A percentile compares a stretch with the other conserved stretches of the same genome.
Conservation (phyloP, 176 grass and related monocot genomes). For the Musa acuminata region DNA sequence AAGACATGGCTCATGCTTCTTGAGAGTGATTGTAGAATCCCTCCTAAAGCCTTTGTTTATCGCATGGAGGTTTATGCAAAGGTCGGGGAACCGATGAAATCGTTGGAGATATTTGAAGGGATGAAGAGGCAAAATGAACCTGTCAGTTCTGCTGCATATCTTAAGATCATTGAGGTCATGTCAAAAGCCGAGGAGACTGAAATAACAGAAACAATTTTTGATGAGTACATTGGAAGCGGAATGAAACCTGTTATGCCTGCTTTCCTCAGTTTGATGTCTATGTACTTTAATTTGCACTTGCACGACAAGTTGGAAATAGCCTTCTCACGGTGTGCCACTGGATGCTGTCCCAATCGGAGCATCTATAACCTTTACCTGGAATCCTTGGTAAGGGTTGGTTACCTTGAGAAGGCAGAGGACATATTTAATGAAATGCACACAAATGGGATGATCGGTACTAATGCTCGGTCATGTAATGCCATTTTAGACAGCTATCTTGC, state of each 20-base stretch:
- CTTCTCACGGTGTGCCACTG: slow-evolving; percentile 58
- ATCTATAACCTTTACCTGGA: slow-evolving; percentile 75
- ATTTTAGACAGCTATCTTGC: slow-evolving; percentile 74
- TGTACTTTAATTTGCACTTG: slow-evolving; percentile 77
- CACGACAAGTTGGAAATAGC: slow-evolving; percentile 54
- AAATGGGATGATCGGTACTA: slow-evolving; percentile 71
- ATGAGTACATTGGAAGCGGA: slow-evolving; percentile 54
- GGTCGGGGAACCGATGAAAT: slow-evolving; percentile 60
- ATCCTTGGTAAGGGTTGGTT: slow-evolving; percentile 53
- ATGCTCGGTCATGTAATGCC: slow-evolving; percentile 66
- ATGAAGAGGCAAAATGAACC: slow-evolving; percentile 67
- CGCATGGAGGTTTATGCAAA: slow-evolving; percentile 70
- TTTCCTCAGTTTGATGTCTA: slow-evolving; percentile 64
- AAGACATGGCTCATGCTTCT: slow-evolving; percentile 58
- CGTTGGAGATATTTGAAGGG: slow-evolving; percentile 60
- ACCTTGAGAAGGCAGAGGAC: slow-evolving; percentile 58
- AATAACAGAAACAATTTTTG: slow-evolving; percentile 49
- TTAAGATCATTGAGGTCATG: slow-evolving; percentile 89
- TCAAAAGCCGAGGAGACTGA: slow-evolving; percentile 49
- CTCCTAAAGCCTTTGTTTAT: slow-evolving; percentile 76
- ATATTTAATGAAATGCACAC: slow-evolving; percentile 78
- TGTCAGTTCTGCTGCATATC: slow-evolving; percentile 66
- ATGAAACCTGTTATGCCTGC: slow-evolving; percentile 93
- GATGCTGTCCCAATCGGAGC: slow-evolving; percentile 68
- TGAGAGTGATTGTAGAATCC: slow-evolving; percentile 44